Conservation (phyloP, 306 rosid species). For the Amphicarpaea edgeworthii region DNA sequence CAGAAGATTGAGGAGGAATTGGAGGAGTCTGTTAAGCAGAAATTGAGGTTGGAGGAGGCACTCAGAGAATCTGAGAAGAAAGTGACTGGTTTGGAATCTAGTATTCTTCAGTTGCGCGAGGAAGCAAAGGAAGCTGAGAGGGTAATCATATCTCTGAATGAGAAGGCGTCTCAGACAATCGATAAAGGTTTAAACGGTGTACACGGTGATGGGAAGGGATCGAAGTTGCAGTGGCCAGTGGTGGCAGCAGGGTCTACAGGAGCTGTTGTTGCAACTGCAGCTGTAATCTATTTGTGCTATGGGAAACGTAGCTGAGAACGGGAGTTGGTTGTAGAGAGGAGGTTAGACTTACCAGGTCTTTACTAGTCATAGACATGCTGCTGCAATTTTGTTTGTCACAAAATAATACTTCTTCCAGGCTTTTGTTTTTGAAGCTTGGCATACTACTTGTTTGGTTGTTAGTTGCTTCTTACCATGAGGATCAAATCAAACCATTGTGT, state of each 20-base stretch:
- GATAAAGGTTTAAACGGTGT: conserved; percentile 59
- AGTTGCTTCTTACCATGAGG: conserved; percentile 48
- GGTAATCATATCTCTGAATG: conserved; percentile 57
- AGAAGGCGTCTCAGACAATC: conserved; percentile 54
- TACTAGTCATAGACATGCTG: conserved; percentile 47
- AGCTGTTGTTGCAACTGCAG: conserved; percentile 63
- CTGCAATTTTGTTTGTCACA: conserved; percentile 76
- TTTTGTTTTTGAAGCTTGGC: conserved; percentile 55
- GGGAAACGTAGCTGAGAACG: conserved; percentile 66
- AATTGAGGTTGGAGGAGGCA: conserved; percentile 53
- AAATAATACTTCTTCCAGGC: conserved; percentile 55
- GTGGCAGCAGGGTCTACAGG: conserved; percentile 78
- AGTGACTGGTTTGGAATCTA: conserved; percentile 52
- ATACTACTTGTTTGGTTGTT: conserved; percentile 55
- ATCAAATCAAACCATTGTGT: conserved; percentile 41
- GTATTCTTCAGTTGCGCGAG: conserved; percentile 57
- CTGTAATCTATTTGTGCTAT: conserved; percentile 50
- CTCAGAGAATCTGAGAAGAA: conserved; percentile 61
- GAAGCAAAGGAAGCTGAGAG: conserved; percentile 66
- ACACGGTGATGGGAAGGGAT: conserved; percentile 51
- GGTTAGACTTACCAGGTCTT: conserved; percentile 55
- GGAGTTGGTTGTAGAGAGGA: conserved; percentile 52
- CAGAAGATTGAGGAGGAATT: conserved; percentile 57
- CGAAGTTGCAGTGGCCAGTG: conserved; percentile 65
- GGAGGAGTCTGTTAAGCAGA: conserved; percentile 60